A percentile compares a stretch with the other conserved stretches of the same genome.
phyloP scores from a whole-genome alignment of 1,139 yeast species.

The Meyerozyma elateridarum region DNA sequence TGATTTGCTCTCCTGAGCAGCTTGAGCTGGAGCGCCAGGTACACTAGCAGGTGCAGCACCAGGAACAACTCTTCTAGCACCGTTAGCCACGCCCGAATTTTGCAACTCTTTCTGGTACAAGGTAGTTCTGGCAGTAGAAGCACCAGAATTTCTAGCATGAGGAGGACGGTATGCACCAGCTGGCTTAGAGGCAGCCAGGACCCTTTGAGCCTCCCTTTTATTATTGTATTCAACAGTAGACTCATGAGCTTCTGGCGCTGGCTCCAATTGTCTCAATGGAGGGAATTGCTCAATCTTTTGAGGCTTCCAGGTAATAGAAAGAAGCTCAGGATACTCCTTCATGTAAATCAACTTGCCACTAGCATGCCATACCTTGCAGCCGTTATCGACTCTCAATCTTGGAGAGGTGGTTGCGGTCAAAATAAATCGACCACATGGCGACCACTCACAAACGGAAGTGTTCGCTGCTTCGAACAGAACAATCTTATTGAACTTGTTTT shows the following conservation, averaged over 20 bases:
- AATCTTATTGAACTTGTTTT: conserved; percentile 74
- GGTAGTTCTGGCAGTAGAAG: conserved; percentile 40
- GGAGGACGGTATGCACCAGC: conserved; percentile 95
- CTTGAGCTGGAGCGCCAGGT: conserved; percentile 39
- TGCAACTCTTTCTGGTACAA: conserved; percentile 54
- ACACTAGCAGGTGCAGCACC: conserved; percentile 36
- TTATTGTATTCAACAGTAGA: conserved; percentile 57
- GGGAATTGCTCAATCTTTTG: conserved; percentile 59
- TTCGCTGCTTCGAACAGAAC: conserved; percentile 86
- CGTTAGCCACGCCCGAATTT: conserved; percentile 19
- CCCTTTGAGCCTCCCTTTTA: conserved; percentile 36
- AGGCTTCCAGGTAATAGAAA: conserved; percentile 86
- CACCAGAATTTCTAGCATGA: conserved; percentile 64
- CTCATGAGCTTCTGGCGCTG: conserved; percentile 63
- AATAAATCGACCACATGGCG: conserved; percentile 94
- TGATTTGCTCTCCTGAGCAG: conserved; percentile 47
- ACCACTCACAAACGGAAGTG: conserved; percentile 95
- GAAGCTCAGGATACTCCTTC: conserved; percentile 77
- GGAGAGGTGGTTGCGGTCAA: conserved; percentile 97
- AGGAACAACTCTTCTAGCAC: conserved; percentile 31
- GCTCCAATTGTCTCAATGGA: conserved; percentile 46
- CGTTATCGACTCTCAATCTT: conserved; percentile 93
- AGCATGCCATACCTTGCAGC: conserved; percentile 90
- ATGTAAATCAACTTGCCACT: conserved; percentile 75
- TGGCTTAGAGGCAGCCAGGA: conserved; percentile 47